Evolutionary conservation across 225 moss, liverwort and hornwort species (phyloP), one percentile per base, ranked within the genome.

Genomic region (Anthoceros angustus): DNA sequence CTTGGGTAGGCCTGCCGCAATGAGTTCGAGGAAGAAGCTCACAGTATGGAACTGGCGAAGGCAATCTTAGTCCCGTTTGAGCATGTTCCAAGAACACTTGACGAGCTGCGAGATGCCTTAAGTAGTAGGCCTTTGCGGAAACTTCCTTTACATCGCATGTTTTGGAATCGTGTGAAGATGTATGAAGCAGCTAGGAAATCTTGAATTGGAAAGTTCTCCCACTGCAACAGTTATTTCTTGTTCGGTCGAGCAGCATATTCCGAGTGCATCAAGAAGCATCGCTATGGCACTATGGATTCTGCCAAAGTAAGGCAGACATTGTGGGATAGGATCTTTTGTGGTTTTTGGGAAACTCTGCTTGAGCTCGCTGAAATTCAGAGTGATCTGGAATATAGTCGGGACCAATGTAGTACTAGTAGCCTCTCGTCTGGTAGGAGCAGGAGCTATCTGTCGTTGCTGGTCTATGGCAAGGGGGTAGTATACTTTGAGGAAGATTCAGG

Each of bases 31-130:
- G 43, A 43, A 43, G 43, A 43, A 50, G 49, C 49, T 50, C 49
- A 16, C 49, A 50, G 49, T 50, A 8, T 50, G 14, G 49, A 8
- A 7, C 6, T 50, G 49, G 49, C 49, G 49, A 50, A 50, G 49
- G 49, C 49, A 50, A 50, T 50, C 49, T 11, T 50, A 50, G 49
- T 50, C 49, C 49, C 49, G 49, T 50, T 50, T 50, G 49, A 50
- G 49, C 7, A 16, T 50, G 14, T 50, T 50, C 49, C 49, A 50
- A 7, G 7, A 50, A 50, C 49, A 50, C 7, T 50, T 50, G 49
- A 50, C 14, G 49, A 50, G 49, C 49, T 50, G 14, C 49, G 14
- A 50, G 49, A 50, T 16, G 49, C 49, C 14, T 16, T 50, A 50
- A 50, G 14, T 16, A 50, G 49, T 50, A 50, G 14, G 49, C 49